Evolutionary conservation across 768 basidiomycete genomes (phyloP), one percentile per base, ranked within the genome.

Genomic region (Mrakia blollopis): DNA sequence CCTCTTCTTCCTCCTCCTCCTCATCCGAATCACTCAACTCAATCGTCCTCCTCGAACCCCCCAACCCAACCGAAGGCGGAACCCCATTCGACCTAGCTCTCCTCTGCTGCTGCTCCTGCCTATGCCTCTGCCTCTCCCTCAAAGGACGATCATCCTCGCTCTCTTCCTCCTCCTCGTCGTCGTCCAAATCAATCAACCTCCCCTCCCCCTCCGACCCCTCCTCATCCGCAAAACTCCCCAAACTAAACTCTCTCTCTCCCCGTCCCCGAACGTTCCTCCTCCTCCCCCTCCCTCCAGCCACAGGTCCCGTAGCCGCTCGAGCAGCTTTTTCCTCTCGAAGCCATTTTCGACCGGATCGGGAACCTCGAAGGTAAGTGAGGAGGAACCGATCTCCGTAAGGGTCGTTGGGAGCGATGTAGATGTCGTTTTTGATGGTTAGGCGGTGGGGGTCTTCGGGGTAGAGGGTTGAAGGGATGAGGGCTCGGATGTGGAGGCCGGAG

Each of bases 341-440:
- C 65, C 65, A 68, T 0, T 35, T 37, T n/a, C 65, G 39, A 0
- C 65, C 65, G 13, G 65, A 6, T 2, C 65, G 39, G 2, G 39
- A 44, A 21, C 65, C 65, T 11, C 65, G 65, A 37, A 68, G 65
- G 65, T 39, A 39, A 39, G 65, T 68, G 65, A 68, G 65, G 11
- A 68, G 10, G 65, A 68, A 68, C 18, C 65, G 65, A 6, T 35
- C 35, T 16, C 65, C 65, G 37, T 25, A 68, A 7, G 65, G 65
- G 21, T 68, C 65, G 37, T 35, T 44, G 1, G 65, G 65, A 21
- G 18, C 7, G 21, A 41, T 1, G 65, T 44, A n/a, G 65, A 68
- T 68, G 65, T 68, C 65, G 37, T 68, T 68, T 7, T 41, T 39
- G 65, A 68, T 68, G 14, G 37, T 39, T 1, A 68, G 65, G 5